Evolutionary conservation across 805 yeast genomes (phyloP), one percentile per base, ranked within the genome.

Genomic region (Ogataea henricii): DNA sequence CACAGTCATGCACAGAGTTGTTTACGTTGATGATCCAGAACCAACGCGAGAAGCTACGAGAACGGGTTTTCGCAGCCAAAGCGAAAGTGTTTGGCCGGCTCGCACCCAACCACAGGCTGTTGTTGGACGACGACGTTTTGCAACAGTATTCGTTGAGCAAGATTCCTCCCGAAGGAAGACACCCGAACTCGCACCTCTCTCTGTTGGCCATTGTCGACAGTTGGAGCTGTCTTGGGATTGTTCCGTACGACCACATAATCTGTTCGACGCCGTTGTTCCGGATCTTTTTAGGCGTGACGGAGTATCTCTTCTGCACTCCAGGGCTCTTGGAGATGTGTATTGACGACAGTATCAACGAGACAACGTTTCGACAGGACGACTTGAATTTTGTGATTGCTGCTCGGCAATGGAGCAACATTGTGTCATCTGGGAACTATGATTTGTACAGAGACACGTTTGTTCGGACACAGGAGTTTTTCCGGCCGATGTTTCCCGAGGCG

Each of bases 221-320:
- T 61, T 94, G 99, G 99, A 80, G 78, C 59, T 83, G 83, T 53
- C 69, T 89, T 36, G 86, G 85, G 1, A 89, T 94, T 35, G 85
- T 87, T 29, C 99, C 99, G 4, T 92, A 94, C 62, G 97, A 92
- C 65, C 99, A 94, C 67, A 91, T 92, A 69, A 91, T 92, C 49
- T 92, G 98, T 63, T 88, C 97, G 1, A 94, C 99, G 0, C 99
- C 99, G 30, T 55, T 87, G 25, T 94, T 92, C 64, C 78, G 98
- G 63, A 89, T 94, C 34, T 89, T 94, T 68, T 74, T 94, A 34
- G 98, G 98, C 38, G 97, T 94, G 20, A 81, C 96, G 0, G 97
- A 94, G 64, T 92, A 89, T 65, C 70, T 94, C 26, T 94, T 92
- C 65, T 82, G 96, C 60, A 81, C 90, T 0, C 92, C 94, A 0